Conservation (phyloP, 345 rosid species). For the Aurinia saxatilis region DNA sequence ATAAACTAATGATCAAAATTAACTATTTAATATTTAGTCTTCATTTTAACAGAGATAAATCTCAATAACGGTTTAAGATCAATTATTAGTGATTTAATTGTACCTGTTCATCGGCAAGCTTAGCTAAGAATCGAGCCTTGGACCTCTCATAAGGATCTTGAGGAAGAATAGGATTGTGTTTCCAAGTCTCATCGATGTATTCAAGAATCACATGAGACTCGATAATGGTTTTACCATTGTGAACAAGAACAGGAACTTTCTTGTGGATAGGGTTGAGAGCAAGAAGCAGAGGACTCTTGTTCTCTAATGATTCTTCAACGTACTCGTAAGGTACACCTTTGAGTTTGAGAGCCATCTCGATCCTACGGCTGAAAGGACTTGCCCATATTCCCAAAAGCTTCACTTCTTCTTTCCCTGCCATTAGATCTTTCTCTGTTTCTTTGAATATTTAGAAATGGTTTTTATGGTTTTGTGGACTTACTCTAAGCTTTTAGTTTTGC, state of each 20-base stretch:
- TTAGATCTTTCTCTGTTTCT: neutral
- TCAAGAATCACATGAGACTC: constrained; percentile 42
- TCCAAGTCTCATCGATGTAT: constrained; percentile 47
- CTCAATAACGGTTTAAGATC: too few species aligned
- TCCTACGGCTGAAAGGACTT: constrained; percentile 34
- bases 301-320: constrained; percentile 29
- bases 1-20: neutral
- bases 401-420: constrained; percentile 35
- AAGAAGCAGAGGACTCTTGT: constrained; percentile 36
- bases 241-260: constrained; percentile 43
- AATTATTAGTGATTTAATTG: too few species aligned
- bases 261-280: constrained; percentile 36
- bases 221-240: constrained; percentile 32
- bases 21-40: too few species aligned
- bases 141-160: constrained; percentile 37
- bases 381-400: constrained; percentile 39
- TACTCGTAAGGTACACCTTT: constrained; percentile 39
- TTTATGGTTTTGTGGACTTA: neutral
- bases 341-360: constrained; percentile 37
- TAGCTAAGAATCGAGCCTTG: constrained; percentile 37
- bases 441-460: too few species aligned
- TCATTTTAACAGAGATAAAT: too few species aligned
- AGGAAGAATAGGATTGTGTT: constrained; percentile 33
- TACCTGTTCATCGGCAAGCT: constrained; percentile 33
- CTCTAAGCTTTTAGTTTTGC: neutral